A percentile compares a stretch with the other conserved stretches of the same genome.
Evolutionary conservation across 2,329 filamentous ascomycete species (phyloP).

Genomic region (Pseudocercospora eumusae): DNA sequence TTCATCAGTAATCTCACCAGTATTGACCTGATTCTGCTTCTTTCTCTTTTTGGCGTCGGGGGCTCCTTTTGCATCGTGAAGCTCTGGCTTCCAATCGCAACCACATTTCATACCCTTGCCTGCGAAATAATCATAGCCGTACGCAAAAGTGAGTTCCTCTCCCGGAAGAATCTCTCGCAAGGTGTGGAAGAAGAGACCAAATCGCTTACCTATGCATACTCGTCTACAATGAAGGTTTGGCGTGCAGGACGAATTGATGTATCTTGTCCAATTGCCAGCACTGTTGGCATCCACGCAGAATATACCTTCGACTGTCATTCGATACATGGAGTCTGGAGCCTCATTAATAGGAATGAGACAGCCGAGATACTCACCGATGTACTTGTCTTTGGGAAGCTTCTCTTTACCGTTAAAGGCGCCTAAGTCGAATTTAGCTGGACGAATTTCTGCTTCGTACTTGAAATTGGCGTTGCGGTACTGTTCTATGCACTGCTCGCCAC

Average conservation of each 20-base stretch:
- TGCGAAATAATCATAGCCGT: not conserved
- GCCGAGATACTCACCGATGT: not conserved
- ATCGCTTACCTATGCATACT: not conserved
- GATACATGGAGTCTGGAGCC: not conserved
- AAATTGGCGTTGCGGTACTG: not conserved
- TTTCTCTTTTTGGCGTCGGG: too few species aligned
- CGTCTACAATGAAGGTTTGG: not conserved
- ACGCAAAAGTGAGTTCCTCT: not conserved
- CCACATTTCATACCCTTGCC: not conserved
- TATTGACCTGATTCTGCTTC: not conserved
- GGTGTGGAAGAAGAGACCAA: not conserved
- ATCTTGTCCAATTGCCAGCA: constrained; percentile 1
- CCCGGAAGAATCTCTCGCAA: not conserved
- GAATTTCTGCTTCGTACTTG: not conserved
- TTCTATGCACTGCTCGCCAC: not conserved
- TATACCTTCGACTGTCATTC: not conserved
- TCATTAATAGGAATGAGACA: not conserved
- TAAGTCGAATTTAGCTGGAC: not conserved
- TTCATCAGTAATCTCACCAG: not conserved
- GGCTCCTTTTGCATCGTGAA: not conserved
- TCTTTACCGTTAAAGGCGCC: not conserved
- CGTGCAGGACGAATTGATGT: not conserved
- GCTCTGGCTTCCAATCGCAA: not conserved
- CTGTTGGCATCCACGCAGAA: not conserved
- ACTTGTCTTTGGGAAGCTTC: not conserved